Evolutionary conservation across 2,329 filamentous ascomycete genomes (phyloP).

Genomic region (Calonectria fujianensis): DNA sequence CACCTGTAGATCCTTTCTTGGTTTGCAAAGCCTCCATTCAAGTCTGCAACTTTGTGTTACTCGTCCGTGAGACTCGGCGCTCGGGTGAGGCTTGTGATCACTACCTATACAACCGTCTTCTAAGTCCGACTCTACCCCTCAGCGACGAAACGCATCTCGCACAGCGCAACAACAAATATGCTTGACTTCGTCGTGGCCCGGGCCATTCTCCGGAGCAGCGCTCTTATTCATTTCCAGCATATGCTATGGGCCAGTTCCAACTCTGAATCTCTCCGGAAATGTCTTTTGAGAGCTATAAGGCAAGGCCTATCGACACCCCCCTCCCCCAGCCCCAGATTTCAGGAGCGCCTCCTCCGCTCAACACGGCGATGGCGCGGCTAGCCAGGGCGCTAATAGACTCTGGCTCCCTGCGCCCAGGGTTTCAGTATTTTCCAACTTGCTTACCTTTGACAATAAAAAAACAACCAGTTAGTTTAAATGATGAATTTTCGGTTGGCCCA

Average conservation of each 20-base stretch:
- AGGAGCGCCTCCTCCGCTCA: conserved; percentile 50
- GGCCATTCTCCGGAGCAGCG: background rate
- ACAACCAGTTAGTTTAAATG: conserved; percentile 19
- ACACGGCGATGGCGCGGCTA: conserved; percentile 38
- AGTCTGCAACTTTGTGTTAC: conserved; percentile 23
- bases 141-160: conserved; percentile 23
- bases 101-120: conserved; percentile 4
- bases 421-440: conserved; percentile 44
- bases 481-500: conserved; percentile 16
- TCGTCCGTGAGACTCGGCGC: conserved; percentile 26
- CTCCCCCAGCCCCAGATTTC: conserved; percentile 54
- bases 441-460: conserved; percentile 32
- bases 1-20: conserved; percentile 20
- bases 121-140: conserved; percentile 11
- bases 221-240: background rate
- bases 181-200: background rate
- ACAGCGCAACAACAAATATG: conserved; percentile 1
- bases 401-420: conserved; percentile 37
- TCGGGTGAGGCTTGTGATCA: conserved; percentile 31
- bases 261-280: conserved; percentile 10
- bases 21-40: conserved; percentile 17
- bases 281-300: conserved; percentile 37
- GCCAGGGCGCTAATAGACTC: conserved; percentile 38
- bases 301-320: conserved; percentile 44
- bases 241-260: background rate